Conservation (phyloP, 2,329 filamentous ascomycete species). For the Clonostachys sp. region DNA sequence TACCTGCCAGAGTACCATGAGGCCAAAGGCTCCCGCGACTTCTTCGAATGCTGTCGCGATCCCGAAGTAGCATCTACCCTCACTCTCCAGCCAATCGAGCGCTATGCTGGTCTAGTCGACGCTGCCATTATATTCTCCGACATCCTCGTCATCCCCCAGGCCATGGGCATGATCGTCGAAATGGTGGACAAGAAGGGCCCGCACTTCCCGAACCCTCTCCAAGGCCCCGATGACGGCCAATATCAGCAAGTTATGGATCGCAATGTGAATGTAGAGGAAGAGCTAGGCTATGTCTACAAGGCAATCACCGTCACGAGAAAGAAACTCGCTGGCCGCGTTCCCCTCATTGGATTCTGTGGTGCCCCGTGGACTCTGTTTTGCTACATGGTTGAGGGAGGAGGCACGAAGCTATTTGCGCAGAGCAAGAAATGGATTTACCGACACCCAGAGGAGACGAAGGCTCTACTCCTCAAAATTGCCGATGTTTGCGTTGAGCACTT, state of each 20-base stretch:
- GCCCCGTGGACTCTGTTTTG: slow-evolving; percentile 95
- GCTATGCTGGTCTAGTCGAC: slow-evolving; percentile 85
- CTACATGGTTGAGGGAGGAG: slow-evolving; percentile 98
- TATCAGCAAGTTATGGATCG: slow-evolving; percentile 73
- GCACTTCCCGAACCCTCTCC: slow-evolving; percentile 83
- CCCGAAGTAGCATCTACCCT: slow-evolving; percentile 90
- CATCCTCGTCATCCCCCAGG: slow-evolving; percentile 95
- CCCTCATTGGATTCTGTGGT: slow-evolving; percentile 93
- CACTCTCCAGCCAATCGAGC: slow-evolving; percentile 91
- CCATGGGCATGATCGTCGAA: slow-evolving; percentile 96
- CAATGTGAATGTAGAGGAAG: slow-evolving; percentile 76
- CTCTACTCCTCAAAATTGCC: slow-evolving; percentile 82
- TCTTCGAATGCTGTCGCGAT: slow-evolving; percentile 95
- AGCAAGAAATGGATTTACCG: slow-evolving; percentile 96
- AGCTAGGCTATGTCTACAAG: slow-evolving; percentile 92
- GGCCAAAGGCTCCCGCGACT: slow-evolving; percentile 85
- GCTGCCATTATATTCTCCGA: slow-evolving; percentile 99
- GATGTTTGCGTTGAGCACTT: slow-evolving; percentile 94
- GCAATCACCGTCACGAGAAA: slow-evolving; percentile 87
- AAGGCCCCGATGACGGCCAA: slow-evolving; percentile 75
- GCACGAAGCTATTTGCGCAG: slow-evolving; percentile 90
- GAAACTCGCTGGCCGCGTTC: slow-evolving; percentile 84
- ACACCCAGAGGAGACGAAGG: slow-evolving; percentile 75
- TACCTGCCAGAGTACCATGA: slow-evolving; percentile 98
- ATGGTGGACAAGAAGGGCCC: slow-evolving; percentile 98